Evolutionary conservation across 805 yeast genomes (phyloP), one percentile per base, ranked within the genome.

Genomic region (Candida sithepensis): DNA sequence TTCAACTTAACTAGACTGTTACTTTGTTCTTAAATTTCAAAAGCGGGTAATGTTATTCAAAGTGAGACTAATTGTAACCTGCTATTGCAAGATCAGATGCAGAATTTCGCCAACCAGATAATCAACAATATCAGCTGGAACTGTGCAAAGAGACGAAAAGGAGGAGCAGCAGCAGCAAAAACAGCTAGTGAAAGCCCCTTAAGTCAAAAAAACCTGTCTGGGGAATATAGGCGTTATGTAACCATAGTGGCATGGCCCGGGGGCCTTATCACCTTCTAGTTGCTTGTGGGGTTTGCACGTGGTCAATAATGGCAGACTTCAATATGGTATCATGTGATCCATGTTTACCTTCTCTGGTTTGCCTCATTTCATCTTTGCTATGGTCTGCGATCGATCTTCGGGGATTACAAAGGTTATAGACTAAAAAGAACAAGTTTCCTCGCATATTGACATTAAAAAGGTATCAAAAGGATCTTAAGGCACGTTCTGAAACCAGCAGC

Each of bases 401-500:
- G n/a, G n/a, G n/a, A n/a, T n/a, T n/a, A 30, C 34, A 30, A 30
- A 30, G 14, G 34, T 12, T 8, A 12, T 30, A 6, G 14, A 10
- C 14, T 14, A 5, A 5, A 30, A n/a, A n/a, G n/a, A n/a, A n/a
- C n/a, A n/a, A n/a, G n/a, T n/a, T n/a, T n/a, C n/a, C n/a, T n/a
- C n/a, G n/a, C n/a, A n/a, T n/a, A 30, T 30, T 30, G 34, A 30
- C 19, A 32, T 19, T 30, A 24, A 23, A 13, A n/a, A 39, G 33
- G 33, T 16, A 39, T 23, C n/a, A 40, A 14, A 28, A 18, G 8
- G 36, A 16, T 40, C 26, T 30, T 19, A 41, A 18, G 38, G 43
- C 43, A 41, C 26, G 30, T 30, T 30, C 43, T 32, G 43, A 41
- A 41, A 41, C 38, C 38, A 41, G 43, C 28, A 32, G 43, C 43